Percentiles rank a stretch among this genome's conserved stretches.
Evolutionary conservation across 2,329 filamentous ascomycete species (phyloP).

Genomic region (Cephalotrichum gorgonifer): DNA sequence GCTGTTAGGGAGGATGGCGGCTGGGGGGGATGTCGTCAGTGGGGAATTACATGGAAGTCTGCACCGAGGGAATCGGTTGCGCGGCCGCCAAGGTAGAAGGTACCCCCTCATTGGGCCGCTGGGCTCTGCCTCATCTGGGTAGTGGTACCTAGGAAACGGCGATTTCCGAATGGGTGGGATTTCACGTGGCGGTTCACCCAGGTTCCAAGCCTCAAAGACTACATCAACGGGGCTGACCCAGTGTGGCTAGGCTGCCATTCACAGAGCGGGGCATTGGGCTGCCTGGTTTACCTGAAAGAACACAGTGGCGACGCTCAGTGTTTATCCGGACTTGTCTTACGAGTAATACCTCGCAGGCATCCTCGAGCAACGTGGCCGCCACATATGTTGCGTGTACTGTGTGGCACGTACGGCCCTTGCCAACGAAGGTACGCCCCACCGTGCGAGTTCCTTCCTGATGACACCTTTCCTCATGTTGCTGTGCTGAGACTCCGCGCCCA

Average conservation of each 20-base stretch:
- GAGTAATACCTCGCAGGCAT: no score
- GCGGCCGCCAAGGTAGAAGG: not conserved
- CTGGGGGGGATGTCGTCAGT: not conserved
- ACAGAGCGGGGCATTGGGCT: no score
- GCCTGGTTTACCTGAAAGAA: no score
- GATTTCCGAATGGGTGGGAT: not conserved
- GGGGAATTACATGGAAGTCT: not conserved
- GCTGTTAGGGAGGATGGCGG: not conserved
- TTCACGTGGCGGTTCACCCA: not conserved
- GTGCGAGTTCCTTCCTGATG: no score
- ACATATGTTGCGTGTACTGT: no score
- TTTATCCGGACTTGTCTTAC: no score
- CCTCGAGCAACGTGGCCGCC: no score
- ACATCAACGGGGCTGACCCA: not conserved
- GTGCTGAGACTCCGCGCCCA: no score
- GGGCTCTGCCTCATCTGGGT: not conserved
- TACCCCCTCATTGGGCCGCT: not conserved
- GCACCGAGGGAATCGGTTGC: not conserved
- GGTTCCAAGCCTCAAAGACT: not conserved
- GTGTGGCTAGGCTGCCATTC: not conserved
- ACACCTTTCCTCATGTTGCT: no score
- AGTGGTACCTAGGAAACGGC: not conserved
- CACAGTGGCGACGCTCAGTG: no score
- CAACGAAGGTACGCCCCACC: no score
- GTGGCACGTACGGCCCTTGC: no score